phyloP scores from a whole-genome alignment of 768 basidiomycete species.

The Tulasnella sp. region DNA sequence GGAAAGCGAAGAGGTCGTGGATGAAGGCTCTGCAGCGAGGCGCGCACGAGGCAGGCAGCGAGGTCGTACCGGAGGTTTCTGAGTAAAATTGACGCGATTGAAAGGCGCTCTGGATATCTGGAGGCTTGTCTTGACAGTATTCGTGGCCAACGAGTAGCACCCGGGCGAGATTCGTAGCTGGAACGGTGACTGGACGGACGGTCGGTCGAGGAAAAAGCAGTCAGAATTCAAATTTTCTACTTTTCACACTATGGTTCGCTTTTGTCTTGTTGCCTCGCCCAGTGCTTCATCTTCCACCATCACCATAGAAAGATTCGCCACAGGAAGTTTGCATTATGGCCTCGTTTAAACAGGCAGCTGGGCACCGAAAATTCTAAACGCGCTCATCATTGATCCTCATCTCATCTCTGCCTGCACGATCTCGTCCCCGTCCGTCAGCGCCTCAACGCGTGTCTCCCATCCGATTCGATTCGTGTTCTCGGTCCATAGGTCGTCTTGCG shows the following conservation, averaged over 20 bases:
- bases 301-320: neutral
- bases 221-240: neutral
- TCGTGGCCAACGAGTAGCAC: neutral
- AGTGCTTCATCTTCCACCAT: neutral
- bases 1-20: neutral
- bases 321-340: neutral
- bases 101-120: neutral
- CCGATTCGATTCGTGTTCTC: neutral
- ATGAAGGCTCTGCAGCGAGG: neutral
- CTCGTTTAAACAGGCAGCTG: neutral
- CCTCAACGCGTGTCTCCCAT: neutral
- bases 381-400: neutral
- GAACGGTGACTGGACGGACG: neutral
- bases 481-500: neutral
- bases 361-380: neutral
- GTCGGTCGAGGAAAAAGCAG: neutral
- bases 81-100: neutral
- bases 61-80: neutral
- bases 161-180: neutral
- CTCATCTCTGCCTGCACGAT: neutral
- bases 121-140: neutral
- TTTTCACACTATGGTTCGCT: neutral
- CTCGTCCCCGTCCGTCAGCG: neutral
- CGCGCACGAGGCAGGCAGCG: neutral
- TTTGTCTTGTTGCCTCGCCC: neutral